phyloP scores from a whole-genome alignment of 75 land plant genomes.

The Picea glauca region DNA sequence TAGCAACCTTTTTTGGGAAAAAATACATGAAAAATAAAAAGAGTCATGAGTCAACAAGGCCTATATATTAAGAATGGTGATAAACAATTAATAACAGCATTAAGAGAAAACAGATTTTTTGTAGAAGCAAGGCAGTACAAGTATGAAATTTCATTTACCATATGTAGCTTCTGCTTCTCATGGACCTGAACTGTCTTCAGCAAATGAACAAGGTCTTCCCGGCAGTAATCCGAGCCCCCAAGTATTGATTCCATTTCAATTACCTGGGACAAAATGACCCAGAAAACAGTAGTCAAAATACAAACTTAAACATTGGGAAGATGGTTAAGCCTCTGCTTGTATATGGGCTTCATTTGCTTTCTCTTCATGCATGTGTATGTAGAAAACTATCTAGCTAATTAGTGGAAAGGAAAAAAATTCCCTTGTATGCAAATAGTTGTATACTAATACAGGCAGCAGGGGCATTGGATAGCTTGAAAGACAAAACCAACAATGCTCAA shows the following conservation, averaged over 20 bases:
- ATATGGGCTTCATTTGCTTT: neutral
- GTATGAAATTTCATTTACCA: conserved; percentile 38
- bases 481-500: too few relatives aligned
- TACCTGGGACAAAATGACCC: conserved; percentile 35
- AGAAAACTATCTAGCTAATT: neutral
- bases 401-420: neutral
- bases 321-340: neutral
- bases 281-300: conserved; percentile 6
- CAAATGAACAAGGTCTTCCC: conserved; percentile 62
- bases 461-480: too few relatives aligned
- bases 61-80: neutral
- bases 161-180: conserved; percentile 77
- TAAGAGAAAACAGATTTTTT: neutral
- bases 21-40: neutral
- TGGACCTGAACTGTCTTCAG: conserved; percentile 69
- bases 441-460: too few relatives aligned
- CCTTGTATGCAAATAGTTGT: too few relatives aligned
- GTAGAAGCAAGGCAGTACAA: neutral
- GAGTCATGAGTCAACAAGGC: neutral
- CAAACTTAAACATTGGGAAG: neutral
- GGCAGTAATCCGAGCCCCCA: conserved; percentile 33
- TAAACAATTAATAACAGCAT: neutral
- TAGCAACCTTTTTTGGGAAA: conserved; percentile 49
- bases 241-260: conserved; percentile 64
- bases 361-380: neutral